These are phyloP conservation scores for Aspergillus avenaceus DNA, from an alignment of 495 filamentous ascomycete genomes.

Conservation along the genomic window DNA sequence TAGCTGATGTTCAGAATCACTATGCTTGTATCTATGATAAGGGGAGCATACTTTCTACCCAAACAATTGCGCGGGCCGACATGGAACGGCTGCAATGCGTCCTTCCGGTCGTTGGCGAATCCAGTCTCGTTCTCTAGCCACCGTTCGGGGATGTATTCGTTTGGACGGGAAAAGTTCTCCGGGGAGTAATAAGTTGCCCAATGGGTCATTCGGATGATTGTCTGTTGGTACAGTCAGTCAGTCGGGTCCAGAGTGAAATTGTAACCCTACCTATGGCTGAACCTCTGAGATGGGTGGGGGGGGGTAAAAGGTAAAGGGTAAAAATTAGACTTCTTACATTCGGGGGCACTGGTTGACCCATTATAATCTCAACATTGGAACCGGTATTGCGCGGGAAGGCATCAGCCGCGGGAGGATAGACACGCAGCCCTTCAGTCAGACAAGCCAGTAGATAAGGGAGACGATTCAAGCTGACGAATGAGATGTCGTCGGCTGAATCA, in stretches of 20 bases:
- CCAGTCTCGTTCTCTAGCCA: slow-evolving; percentile 33
- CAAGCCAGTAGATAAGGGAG: slow-evolving; percentile 36
- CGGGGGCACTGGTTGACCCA: slow-evolving; percentile 27
- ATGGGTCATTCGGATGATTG: slow-evolving; percentile 27
- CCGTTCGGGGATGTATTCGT: slow-evolving; percentile 40
- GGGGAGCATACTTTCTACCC: slow-evolving; percentile 33
- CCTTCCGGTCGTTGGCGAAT: slow-evolving; percentile 30
- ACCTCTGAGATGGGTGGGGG: too few species aligned
- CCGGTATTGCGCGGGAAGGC: slow-evolving; percentile 26
- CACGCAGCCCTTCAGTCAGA: slow-evolving; percentile 40
- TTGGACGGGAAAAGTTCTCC: slow-evolving; percentile 31
- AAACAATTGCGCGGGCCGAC: slow-evolving; percentile 40
- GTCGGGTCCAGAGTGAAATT: too few species aligned
- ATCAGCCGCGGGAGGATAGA: slow-evolving; percentile 35
- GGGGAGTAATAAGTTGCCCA: slow-evolving; percentile 34
- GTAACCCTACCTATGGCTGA: too few species aligned
- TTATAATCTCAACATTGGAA: slow-evolving; percentile 23
- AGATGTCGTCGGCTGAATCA: slow-evolving; percentile 34
- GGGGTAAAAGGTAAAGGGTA: too few species aligned
- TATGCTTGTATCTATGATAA: neutral
- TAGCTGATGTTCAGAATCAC: neutral
- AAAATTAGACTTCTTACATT: neutral
- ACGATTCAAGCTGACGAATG: slow-evolving; percentile 28
- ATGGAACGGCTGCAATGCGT: slow-evolving; percentile 39
- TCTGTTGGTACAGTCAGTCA: too few species aligned